phyloP scores from a whole-genome alignment of 1,284 basidiomycete genomes.

The Retiboletus fuscus region DNA sequence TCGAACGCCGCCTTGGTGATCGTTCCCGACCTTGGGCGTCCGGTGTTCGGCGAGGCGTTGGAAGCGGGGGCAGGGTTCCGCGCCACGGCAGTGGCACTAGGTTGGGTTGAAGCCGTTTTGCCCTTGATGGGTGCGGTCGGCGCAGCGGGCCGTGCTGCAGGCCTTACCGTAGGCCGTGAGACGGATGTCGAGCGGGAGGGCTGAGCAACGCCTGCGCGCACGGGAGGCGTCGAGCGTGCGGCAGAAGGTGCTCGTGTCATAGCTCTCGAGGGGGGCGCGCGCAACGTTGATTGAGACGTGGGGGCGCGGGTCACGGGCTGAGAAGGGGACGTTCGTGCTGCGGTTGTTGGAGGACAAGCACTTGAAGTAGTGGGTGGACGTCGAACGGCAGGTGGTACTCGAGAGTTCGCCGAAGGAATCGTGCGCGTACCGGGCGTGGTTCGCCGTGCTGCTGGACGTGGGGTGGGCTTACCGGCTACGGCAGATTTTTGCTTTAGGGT shows the following conservation, averaged over 20 bases:
- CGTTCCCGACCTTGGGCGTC: conserved; percentile 42
- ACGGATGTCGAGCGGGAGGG: conserved; percentile 25
- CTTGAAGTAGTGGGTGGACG: conserved; percentile 22
- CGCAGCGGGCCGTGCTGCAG: conserved; percentile 21
- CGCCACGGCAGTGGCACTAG: neutral
- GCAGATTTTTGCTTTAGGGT: conserved; percentile 9
- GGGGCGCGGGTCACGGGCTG: conserved; percentile 41
- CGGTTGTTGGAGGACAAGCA: conserved; percentile 21
- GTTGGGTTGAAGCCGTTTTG: conserved; percentile 23
- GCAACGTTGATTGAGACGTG: conserved; percentile 41
- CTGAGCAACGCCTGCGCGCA: conserved; percentile 15
- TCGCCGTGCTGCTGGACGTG: conserved; percentile 28
- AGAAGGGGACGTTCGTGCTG: conserved; percentile 26
- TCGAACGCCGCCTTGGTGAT: conserved; percentile 46
- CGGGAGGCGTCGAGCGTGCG: conserved; percentile 34
- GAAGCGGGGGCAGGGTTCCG: conserved; percentile 3
- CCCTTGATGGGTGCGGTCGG: conserved; percentile 9
- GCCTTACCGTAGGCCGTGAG: conserved; percentile 28
- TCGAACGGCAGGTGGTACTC: conserved; percentile 22
- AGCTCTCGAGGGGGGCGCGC: conserved; percentile 32
- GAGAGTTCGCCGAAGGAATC: conserved; percentile 21
- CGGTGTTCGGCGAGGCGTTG: neutral
- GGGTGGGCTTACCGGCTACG: conserved; percentile 7
- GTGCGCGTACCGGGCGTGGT: conserved; percentile 19
- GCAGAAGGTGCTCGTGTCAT: conserved; percentile 37